Evolutionary conservation across 306 rosid genomes (phyloP), one percentile per base, ranked within the genome.

Genomic region (Sechiopsis laciniata): DNA sequence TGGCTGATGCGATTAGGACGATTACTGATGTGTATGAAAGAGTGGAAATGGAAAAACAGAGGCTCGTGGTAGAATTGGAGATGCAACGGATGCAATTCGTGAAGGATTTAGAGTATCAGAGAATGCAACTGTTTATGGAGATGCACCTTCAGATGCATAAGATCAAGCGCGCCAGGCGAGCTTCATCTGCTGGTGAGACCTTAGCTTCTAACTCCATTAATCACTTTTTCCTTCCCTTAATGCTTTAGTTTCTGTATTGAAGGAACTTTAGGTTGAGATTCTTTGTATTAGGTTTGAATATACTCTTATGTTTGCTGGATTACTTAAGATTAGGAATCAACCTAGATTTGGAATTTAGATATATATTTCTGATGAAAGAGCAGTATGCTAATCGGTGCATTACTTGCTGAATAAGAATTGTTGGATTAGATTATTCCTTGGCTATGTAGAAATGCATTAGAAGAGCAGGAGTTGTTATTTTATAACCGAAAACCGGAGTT

Each of bases 41-140:
- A 80, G 94, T 88, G 20, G 91, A 90, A 65, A 65, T 40, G 7
- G 64, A 75, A 40, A 88, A 86, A 77, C 89, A 82, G 78, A 82
- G 78, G 80, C 88, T 86, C 74, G 82, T 86, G 82, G 63, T 85
- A 7, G 91, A 88, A 83, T 78, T 85, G 85, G 96, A 90, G 85
- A 86, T 80, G 72, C 90, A 83, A 73, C 84, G 87, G 72, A 85
- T 86, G 96, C 90, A 88, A 48, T 88, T 88, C 73, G 69, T 84
- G 12, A 88, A 84, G 82, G 96, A 90, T 79, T 84, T 86, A 85
- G 94, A 90, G 75, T 83, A 9, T 21, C 93, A 86, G 45, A 77
- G 89, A 56, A 83, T 90, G 88, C 78, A 85, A 54, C 83, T 87
- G 26, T 80, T 82, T 73, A 78, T 85, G 88, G 96, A 89, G 55